Evolutionary conservation across 768 basidiomycete species (phyloP), one percentile per base, ranked within the genome.

Genomic region (Lactarius evosmus): DNA sequence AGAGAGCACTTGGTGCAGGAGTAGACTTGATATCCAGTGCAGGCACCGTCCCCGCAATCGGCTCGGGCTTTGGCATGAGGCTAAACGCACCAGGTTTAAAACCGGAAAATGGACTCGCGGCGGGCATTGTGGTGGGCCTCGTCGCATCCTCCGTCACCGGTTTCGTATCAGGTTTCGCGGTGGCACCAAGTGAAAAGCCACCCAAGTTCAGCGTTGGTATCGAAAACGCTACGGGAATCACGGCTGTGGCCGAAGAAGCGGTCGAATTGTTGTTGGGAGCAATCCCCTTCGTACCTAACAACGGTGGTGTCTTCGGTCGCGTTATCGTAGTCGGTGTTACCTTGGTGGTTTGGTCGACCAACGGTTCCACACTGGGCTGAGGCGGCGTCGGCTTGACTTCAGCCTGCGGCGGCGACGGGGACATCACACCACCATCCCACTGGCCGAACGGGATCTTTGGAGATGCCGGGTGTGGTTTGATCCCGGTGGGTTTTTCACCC

Each of bases 221-320:
- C 14, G 50, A 19, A n/a, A 44, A 16, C n/a, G 27, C 33, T 5
- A 33, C 41, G 14, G 46, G n/a, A 25, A 33, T 34, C 41, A 14
- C 17, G 12, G 29, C 16, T 1, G 40, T 32, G 3, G 51, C 22
- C 19, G 29, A 17, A 22, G 52, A 36, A 32, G 58, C 38, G 19
- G 61, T 40, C 16, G 56, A 46, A 30, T 41, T 36, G 16, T 22
- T 34, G 38, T 40, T 38, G 8, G 41, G n/a, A 3, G 54, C 16
- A 12, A 16, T 17, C 2, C 33, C 56, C 36, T 67, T 61, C 4
- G 58, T 22, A 7, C 52, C 29, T 29, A 57, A 38, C 36, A 34
- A 40, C 7, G 67, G 67, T 7, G 85, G 82, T 0, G 83, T 85
- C 71, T 77, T 80, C 0, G 84, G 80, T 56, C 79, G 73, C 44